These are phyloP conservation scores for Brassica cretica DNA, from an alignment of 345 rosid genomes.

Conservation along the genomic window DNA sequence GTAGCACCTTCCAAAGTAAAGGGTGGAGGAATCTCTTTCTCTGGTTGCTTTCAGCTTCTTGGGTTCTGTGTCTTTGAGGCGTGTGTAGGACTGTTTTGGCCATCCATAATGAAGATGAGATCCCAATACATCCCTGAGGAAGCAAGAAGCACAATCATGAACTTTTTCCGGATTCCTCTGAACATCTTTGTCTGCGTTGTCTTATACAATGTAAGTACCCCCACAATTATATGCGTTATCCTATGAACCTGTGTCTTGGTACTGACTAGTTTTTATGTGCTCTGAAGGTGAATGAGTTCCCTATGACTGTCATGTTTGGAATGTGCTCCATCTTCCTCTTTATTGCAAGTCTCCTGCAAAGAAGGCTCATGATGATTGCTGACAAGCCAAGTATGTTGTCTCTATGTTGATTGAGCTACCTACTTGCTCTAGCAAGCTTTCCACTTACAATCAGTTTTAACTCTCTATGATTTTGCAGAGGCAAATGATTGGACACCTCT, in stretches of 20 bases:
- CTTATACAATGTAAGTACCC: conserved; percentile 52
- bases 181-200: conserved; percentile 91
- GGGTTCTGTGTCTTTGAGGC: conserved; percentile 96
- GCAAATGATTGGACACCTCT: conserved; percentile 53
- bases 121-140: conserved; percentile 99
- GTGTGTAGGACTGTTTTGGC: conserved; percentile 98
- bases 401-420: conserved; percentile 28
- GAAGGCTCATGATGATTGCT: conserved; percentile 72
- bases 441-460: neutral
- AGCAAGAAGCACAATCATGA: conserved; percentile 99
- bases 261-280: conserved; percentile 18
- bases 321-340: conserved; percentile 98
- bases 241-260: neutral
- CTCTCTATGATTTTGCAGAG: conserved; percentile 47
- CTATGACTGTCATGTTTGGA: conserved; percentile 93
- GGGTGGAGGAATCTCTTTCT: conserved; percentile 81
- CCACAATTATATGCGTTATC: neutral
- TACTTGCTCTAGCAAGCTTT: conserved; percentile 13
- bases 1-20: conserved; percentile 63
- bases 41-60: conserved; percentile 79
- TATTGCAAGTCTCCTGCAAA: conserved; percentile 83
- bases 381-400: conserved; percentile 75
- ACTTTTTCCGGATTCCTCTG: conserved; percentile 96
- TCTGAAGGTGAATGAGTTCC: conserved; percentile 80
- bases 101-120: conserved; percentile 99